phyloP scores from a whole-genome alignment of 495 filamentous ascomycete species.

The Clavariopsis aquatica region DNA sequence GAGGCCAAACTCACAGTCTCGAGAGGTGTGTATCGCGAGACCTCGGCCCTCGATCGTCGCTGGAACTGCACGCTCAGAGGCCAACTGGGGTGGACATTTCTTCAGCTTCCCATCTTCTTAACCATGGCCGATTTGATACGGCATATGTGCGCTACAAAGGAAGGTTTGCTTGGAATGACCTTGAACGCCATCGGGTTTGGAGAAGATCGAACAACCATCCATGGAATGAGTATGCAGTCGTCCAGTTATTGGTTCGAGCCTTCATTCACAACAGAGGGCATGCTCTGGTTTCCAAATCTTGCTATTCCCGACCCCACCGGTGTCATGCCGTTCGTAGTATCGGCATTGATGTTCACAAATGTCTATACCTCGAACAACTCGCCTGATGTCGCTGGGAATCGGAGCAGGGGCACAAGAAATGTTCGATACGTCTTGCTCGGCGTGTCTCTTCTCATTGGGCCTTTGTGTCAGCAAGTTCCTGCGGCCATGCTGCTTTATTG shows the following conservation, averaged over 20 bases:
- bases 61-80: slow-evolving; percentile 24
- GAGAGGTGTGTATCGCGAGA: background rate
- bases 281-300: slow-evolving; percentile 80
- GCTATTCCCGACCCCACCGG: slow-evolving; percentile 66
- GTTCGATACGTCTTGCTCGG: background rate
- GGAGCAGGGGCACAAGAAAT: background rate
- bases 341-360: slow-evolving; percentile 32
- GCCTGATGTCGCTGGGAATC: background rate
- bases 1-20: background rate
- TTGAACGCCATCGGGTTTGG: slow-evolving; percentile 21
- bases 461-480: background rate
- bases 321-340: slow-evolving; percentile 49
- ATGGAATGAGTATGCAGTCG: background rate
- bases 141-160: slow-evolving; percentile 59
- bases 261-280: slow-evolving; percentile 65
- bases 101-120: slow-evolving; percentile 70
- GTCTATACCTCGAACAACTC: slow-evolving; percentile 12
- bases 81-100: slow-evolving; percentile 31
- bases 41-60: slow-evolving; percentile 35
- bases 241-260: slow-evolving; percentile 50
- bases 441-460: background rate
- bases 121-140: slow-evolving; percentile 67
- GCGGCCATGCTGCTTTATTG: slow-evolving; percentile 2
- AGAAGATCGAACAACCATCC: background rate
- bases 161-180: slow-evolving; percentile 55